These are phyloP conservation scores for Zea luxurians DNA, from an alignment of 176 grass and related monocot genomes.

Conservation along the genomic window DNA sequence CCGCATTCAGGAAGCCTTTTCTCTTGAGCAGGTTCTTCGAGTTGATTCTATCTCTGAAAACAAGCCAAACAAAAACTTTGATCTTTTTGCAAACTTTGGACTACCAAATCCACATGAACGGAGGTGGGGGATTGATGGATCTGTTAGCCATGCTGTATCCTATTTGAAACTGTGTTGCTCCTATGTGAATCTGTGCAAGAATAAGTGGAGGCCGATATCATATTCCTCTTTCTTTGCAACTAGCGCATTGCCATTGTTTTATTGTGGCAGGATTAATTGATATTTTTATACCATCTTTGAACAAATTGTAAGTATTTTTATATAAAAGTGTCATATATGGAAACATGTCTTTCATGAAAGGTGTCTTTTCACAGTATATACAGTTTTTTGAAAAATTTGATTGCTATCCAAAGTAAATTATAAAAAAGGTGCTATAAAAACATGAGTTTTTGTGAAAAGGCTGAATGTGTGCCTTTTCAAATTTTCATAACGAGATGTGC, in stretches of 20 bases:
- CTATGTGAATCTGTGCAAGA: neutral
- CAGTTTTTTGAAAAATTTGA: neutral
- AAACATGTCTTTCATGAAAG: neutral
- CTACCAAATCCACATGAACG: no score
- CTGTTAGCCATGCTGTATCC: neutral
- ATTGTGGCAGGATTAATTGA: neutral
- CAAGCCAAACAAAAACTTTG: no score
- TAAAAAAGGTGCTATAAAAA: neutral
- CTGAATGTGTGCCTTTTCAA: neutral
- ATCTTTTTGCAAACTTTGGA: no score
- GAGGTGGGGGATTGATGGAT: no score
- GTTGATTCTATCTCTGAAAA: no score
- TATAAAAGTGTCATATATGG: neutral
- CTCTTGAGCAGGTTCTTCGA: no score
- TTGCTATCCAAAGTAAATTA: neutral
- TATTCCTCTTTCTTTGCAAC: slow-evolving; percentile 10
- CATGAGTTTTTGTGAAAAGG: neutral
- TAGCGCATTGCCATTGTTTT: neutral
- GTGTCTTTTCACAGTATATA: neutral
- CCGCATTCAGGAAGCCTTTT: no score
- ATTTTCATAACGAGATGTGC: neutral
- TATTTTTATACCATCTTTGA: neutral
- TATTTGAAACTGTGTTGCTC: neutral
- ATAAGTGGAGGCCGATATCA: neutral
- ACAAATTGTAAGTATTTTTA: neutral